A percentile compares a stretch with the other conserved stretches of the same genome.
Conservation (phyloP, 2,329 filamentous ascomycete genomes). For the Ilyonectria sp. region DNA sequence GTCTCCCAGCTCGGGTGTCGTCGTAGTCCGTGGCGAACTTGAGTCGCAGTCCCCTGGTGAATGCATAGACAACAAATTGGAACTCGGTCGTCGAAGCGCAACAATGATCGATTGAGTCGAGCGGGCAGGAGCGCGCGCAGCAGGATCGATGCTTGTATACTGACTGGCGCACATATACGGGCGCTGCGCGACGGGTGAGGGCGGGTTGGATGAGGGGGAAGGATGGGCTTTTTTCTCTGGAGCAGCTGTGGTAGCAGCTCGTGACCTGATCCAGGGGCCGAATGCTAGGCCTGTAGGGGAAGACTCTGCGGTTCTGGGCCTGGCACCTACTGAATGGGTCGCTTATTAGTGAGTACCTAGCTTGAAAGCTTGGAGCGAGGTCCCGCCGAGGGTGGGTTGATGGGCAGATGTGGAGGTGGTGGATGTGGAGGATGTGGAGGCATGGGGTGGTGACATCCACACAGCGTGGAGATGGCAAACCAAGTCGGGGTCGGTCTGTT, state of each 20-base stretch:
- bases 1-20: conserved; percentile 10
- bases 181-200: conserved; percentile 17
- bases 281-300: conserved; percentile 38
- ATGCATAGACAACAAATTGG: conserved; percentile 22
- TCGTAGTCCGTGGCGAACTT: conserved; percentile 20
- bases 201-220: conserved; percentile 37
- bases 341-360: conserved; percentile 47
- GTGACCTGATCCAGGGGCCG: conserved; percentile 44
- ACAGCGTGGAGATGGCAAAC: conserved; percentile 4
- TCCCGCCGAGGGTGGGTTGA: conserved; percentile 50
- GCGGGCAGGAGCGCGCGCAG: conserved; percentile 1
- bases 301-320: conserved; percentile 39
- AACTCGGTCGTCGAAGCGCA: neutral
- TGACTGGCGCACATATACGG: conserved; percentile 13
- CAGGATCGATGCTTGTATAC: conserved; percentile 6
- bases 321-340: conserved; percentile 46
- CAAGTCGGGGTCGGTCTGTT: conserved; percentile 10
- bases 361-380: conserved; percentile 46
- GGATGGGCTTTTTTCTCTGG: conserved; percentile 39
- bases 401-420: conserved; percentile 50
- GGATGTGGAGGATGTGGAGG: conserved; percentile 35
- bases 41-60: conserved; percentile 14
- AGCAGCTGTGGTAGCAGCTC: conserved; percentile 40
- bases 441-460: conserved; percentile 30
- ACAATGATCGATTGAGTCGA: conserved; percentile 16